Base-by-base conservation (phyloP, 164 flowering plant species). In the Vitis cinerea region DNA sequence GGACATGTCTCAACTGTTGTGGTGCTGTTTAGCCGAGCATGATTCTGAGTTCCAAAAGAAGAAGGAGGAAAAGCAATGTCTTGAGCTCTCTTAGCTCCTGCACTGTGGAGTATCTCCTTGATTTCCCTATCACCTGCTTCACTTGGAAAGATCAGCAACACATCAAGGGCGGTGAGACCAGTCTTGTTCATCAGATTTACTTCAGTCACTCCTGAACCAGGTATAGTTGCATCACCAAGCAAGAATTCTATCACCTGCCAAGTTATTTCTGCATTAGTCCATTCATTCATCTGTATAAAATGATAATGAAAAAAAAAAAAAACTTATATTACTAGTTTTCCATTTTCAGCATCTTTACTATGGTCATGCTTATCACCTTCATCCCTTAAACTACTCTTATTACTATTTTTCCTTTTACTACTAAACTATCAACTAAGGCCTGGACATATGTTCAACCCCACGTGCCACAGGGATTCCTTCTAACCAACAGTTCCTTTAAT, bases 141-240 rank as follows among this genome's bases (percentile, higher is more conserved):
- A n/a, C 74, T 67, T 29, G 80, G 81, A 48, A 73, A 74, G 12
- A 71, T 47, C 3, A 63, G 63, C 10, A 84, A 59, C 31, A 75
- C 14, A 58, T 82, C 83, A 3, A 80, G 75, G 1, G 88, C 72
- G 4, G 88, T 80, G 27, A 84, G 72, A 17, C 73, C 71, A 15
- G 65, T 75, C 4, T 57, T 51, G 67, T 84, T 82, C 50, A 63
- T 16, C 44, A 77, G 67, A 30, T 82, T 84, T 16, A 80, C 71
- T 52, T 74, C 75, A 48, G 72, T 10, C 8, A 37, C n/a, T 7
- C 55, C 17, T 3, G 27, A 7, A n/a, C 14, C 15, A 9, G 29
- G 10, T 15, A 11, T 50, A 37, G 6, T 27, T 17, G 4, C 17
- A 4, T 48, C 55, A 19, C 52, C 53, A 8, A 83, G 66, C 13